Evolutionary conservation across 2,329 filamentous ascomycete genomes (phyloP), one percentile per base, ranked within the genome.

Genomic region (Diaporthe citriasiana): DNA sequence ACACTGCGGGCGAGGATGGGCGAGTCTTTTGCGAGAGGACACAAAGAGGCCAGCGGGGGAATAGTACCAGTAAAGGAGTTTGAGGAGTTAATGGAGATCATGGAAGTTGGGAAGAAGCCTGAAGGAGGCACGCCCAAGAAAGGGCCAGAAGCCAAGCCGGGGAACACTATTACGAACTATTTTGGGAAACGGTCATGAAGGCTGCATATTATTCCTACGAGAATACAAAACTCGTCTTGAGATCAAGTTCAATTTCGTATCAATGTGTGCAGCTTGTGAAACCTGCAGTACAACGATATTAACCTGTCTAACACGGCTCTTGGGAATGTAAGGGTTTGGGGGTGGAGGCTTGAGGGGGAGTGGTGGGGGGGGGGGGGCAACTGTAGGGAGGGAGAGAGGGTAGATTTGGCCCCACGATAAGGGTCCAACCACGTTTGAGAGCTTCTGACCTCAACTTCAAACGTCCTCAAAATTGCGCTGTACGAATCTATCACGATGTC

Each of bases 41-140:
- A 93, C 76, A 92, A 91, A 74, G 91, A 93, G 78, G 92, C 91
- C 0, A 92, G 89, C 63, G 92, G 92, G 1, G 92, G 92, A 0
- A 90, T 92, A 59, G 89, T 93, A 0, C 85, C 86, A 0, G 85
- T 82, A 15, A 86, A 84, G 1, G 90, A 92, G 74, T 93, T 93
- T 79, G 91, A 93, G 75, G 91, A 93, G 78, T 81, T 93, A 19
- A 89, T 92, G 84, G 82, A 82, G 6, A 79, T 90, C 19, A 85
- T 93, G 82, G 87, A 88, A 69, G 82, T 93, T 53, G 90, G 90
- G 0, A 88, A 89, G 80, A 91, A 89, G 79, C 78, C 82, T 17
- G 82, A 82, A 65, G 79, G 81, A 12, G 70, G 72, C 13, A 78
- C 80, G 25, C 74, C 77, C 2, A 79, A 77, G 59, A 81, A 81